A percentile compares a stretch with the other conserved stretches of the same genome.
phyloP scores from a whole-genome alignment of 768 basidiomycete species.

The Phaeotremella skinneri region DNA sequence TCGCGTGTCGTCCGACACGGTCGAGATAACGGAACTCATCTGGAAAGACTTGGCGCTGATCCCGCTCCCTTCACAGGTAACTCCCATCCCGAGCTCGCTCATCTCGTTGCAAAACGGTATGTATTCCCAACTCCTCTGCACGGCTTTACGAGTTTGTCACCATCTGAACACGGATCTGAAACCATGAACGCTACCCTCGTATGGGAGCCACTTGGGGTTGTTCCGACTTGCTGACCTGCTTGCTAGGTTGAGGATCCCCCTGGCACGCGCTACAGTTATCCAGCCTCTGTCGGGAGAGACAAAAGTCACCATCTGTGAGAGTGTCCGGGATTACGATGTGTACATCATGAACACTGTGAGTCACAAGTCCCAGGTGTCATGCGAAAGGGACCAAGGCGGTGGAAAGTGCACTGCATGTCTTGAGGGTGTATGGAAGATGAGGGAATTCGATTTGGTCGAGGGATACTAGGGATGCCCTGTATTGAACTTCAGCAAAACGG shows the following conservation, averaged over 20 bases:
- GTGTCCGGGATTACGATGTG: slow-evolving; percentile 94
- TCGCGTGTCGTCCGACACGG: not conserved
- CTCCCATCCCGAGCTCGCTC: slow-evolving; percentile 96
- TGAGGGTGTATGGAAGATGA: too few relatives aligned
- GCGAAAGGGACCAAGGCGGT: not conserved
- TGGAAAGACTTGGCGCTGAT: slow-evolving; percentile 5
- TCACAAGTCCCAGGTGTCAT: slow-evolving; percentile 1
- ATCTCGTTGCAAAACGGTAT: slow-evolving; percentile 93
- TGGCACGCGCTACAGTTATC: slow-evolving; percentile 64
- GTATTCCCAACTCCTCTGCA: slow-evolving; percentile 51
- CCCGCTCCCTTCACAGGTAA: slow-evolving; percentile 69
- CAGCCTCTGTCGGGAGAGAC: slow-evolving; percentile 78
- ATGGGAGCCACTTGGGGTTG: too few relatives aligned
- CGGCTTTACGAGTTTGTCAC: not conserved
- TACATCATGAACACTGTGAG: slow-evolving; percentile 80
- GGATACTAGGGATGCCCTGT: too few relatives aligned
- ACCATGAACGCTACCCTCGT: too few relatives aligned
- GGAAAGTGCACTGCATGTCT: too few relatives aligned
- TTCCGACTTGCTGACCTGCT: slow-evolving; percentile 8
- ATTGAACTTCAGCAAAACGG: too few relatives aligned
- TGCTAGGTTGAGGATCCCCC: slow-evolving; percentile 80
- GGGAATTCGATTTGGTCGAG: too few relatives aligned
- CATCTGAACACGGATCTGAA: not conserved
- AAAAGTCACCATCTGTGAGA: slow-evolving; percentile 90
- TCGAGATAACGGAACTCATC: not conserved